A percentile compares a stretch with the other conserved stretches of the same genome.
phyloP scores from a whole-genome alignment of 2,329 filamentous ascomycete genomes.

The Xylaria sp. region DNA sequence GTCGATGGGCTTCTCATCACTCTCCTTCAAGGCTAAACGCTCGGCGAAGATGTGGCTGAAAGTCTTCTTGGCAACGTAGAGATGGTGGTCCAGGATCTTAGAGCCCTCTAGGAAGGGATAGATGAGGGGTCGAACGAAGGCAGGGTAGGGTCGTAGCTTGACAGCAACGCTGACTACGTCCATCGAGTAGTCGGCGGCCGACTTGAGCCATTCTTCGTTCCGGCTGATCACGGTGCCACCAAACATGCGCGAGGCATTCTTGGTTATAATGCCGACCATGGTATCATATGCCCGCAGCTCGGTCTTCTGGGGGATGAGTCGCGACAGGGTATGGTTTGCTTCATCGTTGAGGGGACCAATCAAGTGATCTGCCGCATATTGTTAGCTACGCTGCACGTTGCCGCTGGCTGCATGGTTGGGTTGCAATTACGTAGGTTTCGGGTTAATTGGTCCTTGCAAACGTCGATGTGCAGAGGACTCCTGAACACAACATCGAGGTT shows the following conservation, averaged over 20 bases:
- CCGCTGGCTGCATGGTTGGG: neutral
- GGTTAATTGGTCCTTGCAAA: slow-evolving; percentile 40
- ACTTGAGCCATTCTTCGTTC: slow-evolving; percentile 40
- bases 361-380: slow-evolving; percentile 31
- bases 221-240: slow-evolving; percentile 38
- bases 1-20: slow-evolving; percentile 38
- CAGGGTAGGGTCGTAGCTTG: slow-evolving; percentile 39
- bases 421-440: slow-evolving; percentile 37
- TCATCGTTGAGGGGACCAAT: slow-evolving; percentile 39
- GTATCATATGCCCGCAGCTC: slow-evolving; percentile 38
- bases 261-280: slow-evolving; percentile 41
- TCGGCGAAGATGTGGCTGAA: slow-evolving; percentile 41
- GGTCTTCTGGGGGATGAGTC: slow-evolving; percentile 33
- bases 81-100: slow-evolving; percentile 37
- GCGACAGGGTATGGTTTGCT: slow-evolving; percentile 36
- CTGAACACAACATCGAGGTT: slow-evolving; percentile 41
- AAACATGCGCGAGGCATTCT: slow-evolving; percentile 41
- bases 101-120: slow-evolving; percentile 39
- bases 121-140: slow-evolving; percentile 36
- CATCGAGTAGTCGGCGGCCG: slow-evolving; percentile 40
- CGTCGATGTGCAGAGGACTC: slow-evolving; percentile 39
- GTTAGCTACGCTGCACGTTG: slow-evolving; percentile 13
- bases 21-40: slow-evolving; percentile 32
- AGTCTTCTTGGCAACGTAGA: slow-evolving; percentile 37
- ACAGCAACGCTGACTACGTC: slow-evolving; percentile 40